These are phyloP conservation scores for Sporisorium reilianum DNA, from an alignment of 1,284 basidiomycete species.

Conservation along the genomic window DNA sequence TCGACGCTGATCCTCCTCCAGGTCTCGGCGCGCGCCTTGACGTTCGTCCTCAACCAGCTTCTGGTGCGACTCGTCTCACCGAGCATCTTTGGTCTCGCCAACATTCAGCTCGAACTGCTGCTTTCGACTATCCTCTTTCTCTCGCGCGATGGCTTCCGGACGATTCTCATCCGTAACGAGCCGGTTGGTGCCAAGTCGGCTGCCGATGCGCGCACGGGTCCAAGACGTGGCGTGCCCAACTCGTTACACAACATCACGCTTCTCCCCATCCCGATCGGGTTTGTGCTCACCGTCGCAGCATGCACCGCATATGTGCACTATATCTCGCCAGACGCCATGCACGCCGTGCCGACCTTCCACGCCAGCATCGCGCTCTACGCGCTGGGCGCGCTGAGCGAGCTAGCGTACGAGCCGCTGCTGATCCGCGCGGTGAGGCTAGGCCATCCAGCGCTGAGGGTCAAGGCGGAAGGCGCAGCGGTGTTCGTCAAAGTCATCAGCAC, in stretches of 20 bases:
- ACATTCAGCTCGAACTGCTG: constrained; percentile 86
- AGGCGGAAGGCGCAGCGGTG: constrained; percentile 61
- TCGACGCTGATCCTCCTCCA: constrained; percentile 88
- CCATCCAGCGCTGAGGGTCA: constrained; percentile 51
- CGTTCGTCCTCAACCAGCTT: constrained; percentile 88
- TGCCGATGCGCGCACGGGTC: background rate
- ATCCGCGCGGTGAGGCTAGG: constrained; percentile 52
- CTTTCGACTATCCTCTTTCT: constrained; percentile 91
- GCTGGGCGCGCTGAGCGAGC: constrained; percentile 59
- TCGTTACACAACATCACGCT: constrained; percentile 61
- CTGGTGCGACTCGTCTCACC: constrained; percentile 87
- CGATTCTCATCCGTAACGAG: constrained; percentile 46
- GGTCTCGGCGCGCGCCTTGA: constrained; percentile 82
- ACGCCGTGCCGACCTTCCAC: constrained; percentile 37
- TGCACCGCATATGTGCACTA: constrained; percentile 36
- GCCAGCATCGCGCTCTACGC: constrained; percentile 57
- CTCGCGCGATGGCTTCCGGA: constrained; percentile 83
- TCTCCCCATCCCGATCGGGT: constrained; percentile 55
- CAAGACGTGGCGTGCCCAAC: constrained; percentile 18
- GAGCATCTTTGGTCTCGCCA: constrained; percentile 84
- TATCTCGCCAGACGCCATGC: constrained; percentile 50
- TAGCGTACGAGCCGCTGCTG: constrained; percentile 61
- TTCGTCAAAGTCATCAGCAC: constrained; percentile 53
- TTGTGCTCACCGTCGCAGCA: constrained; percentile 33
- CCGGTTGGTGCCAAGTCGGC: background rate